Evolutionary conservation across 2,329 filamentous ascomycete species (phyloP).

Genomic region (Gnomoniopsis smithogilvyi): DNA sequence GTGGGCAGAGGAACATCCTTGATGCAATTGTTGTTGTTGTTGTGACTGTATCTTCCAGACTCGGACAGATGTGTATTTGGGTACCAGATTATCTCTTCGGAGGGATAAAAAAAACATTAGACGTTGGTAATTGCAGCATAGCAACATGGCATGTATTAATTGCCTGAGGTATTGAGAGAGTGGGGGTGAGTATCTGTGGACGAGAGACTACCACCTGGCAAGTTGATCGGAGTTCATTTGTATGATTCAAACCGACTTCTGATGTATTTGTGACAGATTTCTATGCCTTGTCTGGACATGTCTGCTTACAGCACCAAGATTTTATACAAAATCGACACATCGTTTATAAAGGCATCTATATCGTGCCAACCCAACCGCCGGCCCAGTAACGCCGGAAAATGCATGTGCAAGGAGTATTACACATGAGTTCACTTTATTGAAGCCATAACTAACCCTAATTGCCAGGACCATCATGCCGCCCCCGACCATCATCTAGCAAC

Average conservation of each 20-base stretch:
- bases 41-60: too few relatives aligned
- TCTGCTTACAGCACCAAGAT: background rate
- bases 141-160: too few relatives aligned
- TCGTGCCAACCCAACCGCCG: background rate
- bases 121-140: too few relatives aligned
- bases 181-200: too few relatives aligned
- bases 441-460: background rate
- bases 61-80: background rate
- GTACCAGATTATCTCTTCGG: too few relatives aligned
- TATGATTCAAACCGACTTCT: background rate
- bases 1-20: constrained; percentile 61
- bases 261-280: background rate
- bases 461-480: constrained; percentile 23
- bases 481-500: constrained; percentile 67
- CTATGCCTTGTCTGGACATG: background rate
- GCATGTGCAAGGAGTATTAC: constrained; percentile 5
- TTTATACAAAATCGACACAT: background rate
- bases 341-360: background rate
- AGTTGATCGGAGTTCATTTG: background rate
- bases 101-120: too few relatives aligned
- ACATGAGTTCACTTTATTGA: background rate
- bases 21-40: too few relatives aligned
- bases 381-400: constrained; percentile 4
- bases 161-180: too few relatives aligned
- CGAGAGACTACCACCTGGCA: background rate